phyloP scores from a whole-genome alignment of 495 filamentous ascomycete genomes.

The Xylaria flabelliformis region DNA sequence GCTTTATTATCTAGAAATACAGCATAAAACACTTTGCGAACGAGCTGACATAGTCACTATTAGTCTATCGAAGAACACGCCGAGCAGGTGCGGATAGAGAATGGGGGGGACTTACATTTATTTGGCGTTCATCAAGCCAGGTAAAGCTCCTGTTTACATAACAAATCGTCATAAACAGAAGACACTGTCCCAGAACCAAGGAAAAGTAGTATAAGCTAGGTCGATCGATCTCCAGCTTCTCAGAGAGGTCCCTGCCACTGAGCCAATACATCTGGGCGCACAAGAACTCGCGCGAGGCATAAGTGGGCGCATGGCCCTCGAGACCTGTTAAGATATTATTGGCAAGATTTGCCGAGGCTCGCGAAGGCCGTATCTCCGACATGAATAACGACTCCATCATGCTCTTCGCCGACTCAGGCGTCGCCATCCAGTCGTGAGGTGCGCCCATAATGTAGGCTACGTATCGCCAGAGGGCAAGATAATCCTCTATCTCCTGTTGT shows the following conservation, averaged over 20 bases:
- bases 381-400: slow-evolving; percentile 70
- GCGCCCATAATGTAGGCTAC: slow-evolving; percentile 75
- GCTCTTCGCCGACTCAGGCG: slow-evolving; percentile 58
- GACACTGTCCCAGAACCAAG: slow-evolving; percentile 70
- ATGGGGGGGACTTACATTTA: slow-evolving; percentile 47
- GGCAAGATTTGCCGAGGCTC: slow-evolving; percentile 65
- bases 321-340: slow-evolving; percentile 77
- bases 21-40: slow-evolving; percentile 60
- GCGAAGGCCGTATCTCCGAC: slow-evolving; percentile 68
- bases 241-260: slow-evolving; percentile 67
- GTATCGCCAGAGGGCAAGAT: slow-evolving; percentile 78
- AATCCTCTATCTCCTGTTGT: slow-evolving; percentile 69
- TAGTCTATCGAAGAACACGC: not conserved
- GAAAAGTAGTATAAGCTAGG: slow-evolving; percentile 63
- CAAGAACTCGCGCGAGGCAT: slow-evolving; percentile 67
- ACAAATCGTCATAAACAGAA: slow-evolving; percentile 63
- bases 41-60: slow-evolving; percentile 21
- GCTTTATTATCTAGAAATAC: slow-evolving; percentile 57
- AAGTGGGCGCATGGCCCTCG: slow-evolving; percentile 66
- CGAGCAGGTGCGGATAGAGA: not conserved
- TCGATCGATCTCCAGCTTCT: slow-evolving; percentile 64
- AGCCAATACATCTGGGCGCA: slow-evolving; percentile 71
- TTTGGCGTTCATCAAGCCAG: slow-evolving; percentile 64
- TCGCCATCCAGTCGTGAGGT: slow-evolving; percentile 64
- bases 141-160: slow-evolving; percentile 63